Base-by-base conservation (phyloP, 139 green algal genomes). In the Bryopsis sp. region DNA sequence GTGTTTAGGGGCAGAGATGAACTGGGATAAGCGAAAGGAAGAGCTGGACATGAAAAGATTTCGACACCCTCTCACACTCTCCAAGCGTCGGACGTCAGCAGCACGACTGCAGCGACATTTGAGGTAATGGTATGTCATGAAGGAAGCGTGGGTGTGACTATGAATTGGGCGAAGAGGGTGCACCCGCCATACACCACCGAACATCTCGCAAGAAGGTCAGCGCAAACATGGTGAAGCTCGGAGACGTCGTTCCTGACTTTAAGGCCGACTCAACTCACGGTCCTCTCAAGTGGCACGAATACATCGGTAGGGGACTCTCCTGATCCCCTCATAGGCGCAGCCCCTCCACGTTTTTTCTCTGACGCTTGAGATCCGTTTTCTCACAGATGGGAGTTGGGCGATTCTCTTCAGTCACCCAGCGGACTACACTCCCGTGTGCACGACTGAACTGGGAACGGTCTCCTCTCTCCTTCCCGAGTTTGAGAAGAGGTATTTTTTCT, bases 391-490 rank as follows among this genome's bases (percentile, higher is more conserved):
- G 39, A 62, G 19, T 8, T 87, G 81, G 81, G 76, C 81, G 7
- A 84, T 87, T 48, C 70, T 87, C n/a, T 87, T 87, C 72, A 79
- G 68, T 22, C 81, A 87, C 62, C 81, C 81, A 4, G 76, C 78
- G 1, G 81, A 87, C 76, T 87, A 84, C 72, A 85, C 79, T 22
- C 80, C 80, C 35, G 79, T 85, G 2, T 85, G 80, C 67, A 86
- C 80, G 8, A 85, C 80, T 4, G 72, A 71, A 48, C 31, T 65
- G 36, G 43, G 63, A n/a, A 68, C 32, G 2, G 68, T 67, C 5
- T 50, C 68, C 5, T 24, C 38, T 31, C 50, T 68, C 8, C 48
- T 69, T 8, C 62, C 62, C 8, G 62, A 69, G 32, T 69, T 69
- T 35, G 62, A 54, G 26, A 69, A 69, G 43, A 35, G 62, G 62